phyloP scores from a whole-genome alignment of 2,329 filamentous ascomycete species.

The Lachnellula hyalina region DNA sequence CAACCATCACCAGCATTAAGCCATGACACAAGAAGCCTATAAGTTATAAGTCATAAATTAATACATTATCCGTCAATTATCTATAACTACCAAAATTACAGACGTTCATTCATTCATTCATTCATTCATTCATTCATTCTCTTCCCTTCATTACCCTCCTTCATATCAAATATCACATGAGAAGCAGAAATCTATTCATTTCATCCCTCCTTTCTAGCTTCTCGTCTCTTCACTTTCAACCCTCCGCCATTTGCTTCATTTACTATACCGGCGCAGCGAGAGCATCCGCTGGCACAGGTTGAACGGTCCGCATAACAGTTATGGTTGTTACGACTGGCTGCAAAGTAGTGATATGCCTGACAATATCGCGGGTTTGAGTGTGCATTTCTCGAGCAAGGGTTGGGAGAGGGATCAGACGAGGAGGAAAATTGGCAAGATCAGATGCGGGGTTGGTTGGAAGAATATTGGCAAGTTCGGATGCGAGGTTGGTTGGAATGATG shows the following conservation, averaged over 20 bases:
- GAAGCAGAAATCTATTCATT: not conserved
- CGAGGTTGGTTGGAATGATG: not conserved
- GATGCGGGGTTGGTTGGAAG: not conserved
- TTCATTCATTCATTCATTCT: not conserved
- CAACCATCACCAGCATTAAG: no score
- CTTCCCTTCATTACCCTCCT: not conserved
- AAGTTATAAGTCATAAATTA: not conserved
- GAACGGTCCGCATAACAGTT: no score
- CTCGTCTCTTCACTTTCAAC: not conserved
- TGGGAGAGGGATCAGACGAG: not conserved
- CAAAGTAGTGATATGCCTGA: slow-evolving; percentile 1
- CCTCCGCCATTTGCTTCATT: not conserved
- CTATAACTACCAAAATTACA: not conserved
- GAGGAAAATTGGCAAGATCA: not conserved
- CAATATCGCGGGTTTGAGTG: not conserved
- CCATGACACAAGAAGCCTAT: not conserved
- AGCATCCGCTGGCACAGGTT: not conserved
- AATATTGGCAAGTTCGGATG: not conserved
- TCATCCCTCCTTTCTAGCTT: not conserved
- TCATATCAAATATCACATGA: not conserved
- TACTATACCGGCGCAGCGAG: not conserved
- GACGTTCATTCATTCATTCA: not conserved
- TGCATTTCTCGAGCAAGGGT: not conserved
- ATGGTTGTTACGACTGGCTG: not conserved
- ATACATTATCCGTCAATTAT: not conserved